Base-by-base conservation (phyloP, 2,329 filamentous ascomycete genomes). In the Dothidotthia symphoricarpi region DNA sequence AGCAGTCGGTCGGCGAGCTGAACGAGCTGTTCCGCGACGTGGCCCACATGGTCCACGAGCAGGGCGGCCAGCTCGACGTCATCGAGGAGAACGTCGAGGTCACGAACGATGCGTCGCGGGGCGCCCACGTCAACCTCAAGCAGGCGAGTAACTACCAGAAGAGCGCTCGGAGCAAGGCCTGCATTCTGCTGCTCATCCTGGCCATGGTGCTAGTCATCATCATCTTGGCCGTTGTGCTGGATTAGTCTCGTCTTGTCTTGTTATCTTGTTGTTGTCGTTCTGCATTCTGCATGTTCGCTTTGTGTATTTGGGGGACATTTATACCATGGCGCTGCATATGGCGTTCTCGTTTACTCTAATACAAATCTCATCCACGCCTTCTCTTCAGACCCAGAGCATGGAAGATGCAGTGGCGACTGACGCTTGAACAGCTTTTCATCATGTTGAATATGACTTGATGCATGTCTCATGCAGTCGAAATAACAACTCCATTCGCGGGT, bases 21-120 rank as follows among this genome's bases (percentile, higher is more conserved):
- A 98, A 98, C 59, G 93, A 97, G 61, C 77, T 98, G 28, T 98
- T 98, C 75, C 80, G 90, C 47, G 91, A 98, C 72, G 89, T 98
- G n/a, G 93, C 91, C 31, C 89, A 95, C 67, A 96, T 98, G 67
- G 90, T 98, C 34, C 82, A 82, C 45, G 91, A 97, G 70, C 93
- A 98, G 70, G 93, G 93, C 34, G 86, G 88, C 55, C 81, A 87
- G 68, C 75, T 98, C 19, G 85, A 91, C 60, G 86, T 86, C 13
- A 95, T 98, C 57, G 83, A 82, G 46, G 84, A 88, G 54, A 96
- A 96, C 55, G 88, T 97, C 6, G 82, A 93, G 66, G 83, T 83
- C 47, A 86, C 90, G 30, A 79, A 85, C 45, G 81, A 85, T 42
- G 85, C 95, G 61, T 95, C 89, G 10, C 76, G 82, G 36, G 88